Percentiles rank a stretch among this genome's conserved stretches.
phyloP scores from a whole-genome alignment of 139 green algal genomes.

The Coelastrella sp. region DNA sequence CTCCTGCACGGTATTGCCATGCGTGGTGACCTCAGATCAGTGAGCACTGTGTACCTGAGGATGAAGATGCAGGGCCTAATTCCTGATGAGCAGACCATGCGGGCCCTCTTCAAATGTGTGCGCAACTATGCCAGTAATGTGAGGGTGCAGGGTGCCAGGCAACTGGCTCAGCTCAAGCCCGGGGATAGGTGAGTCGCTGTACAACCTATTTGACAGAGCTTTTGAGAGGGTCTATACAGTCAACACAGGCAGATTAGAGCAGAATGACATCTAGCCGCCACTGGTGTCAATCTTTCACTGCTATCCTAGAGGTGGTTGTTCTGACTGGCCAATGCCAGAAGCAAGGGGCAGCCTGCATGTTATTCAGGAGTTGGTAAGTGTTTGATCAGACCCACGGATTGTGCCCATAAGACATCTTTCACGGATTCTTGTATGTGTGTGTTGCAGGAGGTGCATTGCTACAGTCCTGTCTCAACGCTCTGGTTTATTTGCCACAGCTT shows the following conservation, averaged over 20 bases:
- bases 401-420: neutral
- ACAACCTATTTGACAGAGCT: neutral
- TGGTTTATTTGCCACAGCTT: conserved; percentile 3
- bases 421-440: too few relatives aligned
- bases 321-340: too few relatives aligned
- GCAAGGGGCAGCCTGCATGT: too few relatives aligned
- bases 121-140: conserved; percentile 30
- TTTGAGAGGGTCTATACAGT: neutral
- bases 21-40: conserved; percentile 3
- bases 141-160: conserved; percentile 19
- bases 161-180: neutral
- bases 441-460: neutral
- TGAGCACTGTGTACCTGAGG: conserved; percentile 1
- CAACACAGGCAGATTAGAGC: too few relatives aligned
- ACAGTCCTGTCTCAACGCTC: conserved; percentile 3
- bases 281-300: too few relatives aligned
- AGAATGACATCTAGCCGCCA: too few relatives aligned
- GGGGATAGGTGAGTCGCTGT: conserved; percentile 20
- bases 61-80: conserved; percentile 1
- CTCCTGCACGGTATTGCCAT: conserved; percentile 37
- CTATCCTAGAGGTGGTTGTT: too few relatives aligned
- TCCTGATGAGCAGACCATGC: conserved; percentile 41
- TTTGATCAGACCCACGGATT: neutral
- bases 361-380: neutral
- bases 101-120: conserved; percentile 14